A percentile compares a stretch with the other conserved stretches of the same genome.
Conservation (phyloP, 331 rosid genomes). For the Quercus phellos region DNA sequence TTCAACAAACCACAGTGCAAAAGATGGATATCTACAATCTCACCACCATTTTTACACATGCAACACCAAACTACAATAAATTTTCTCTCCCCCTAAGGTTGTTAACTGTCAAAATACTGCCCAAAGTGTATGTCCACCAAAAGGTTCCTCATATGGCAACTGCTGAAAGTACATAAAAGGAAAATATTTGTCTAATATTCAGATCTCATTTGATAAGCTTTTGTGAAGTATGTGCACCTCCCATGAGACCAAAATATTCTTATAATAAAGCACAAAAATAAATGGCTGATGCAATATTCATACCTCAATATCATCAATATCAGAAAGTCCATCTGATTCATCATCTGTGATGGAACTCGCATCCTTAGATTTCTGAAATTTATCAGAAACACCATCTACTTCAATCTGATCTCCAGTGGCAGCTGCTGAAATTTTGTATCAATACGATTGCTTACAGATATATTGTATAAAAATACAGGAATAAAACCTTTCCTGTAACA, state of each 20-base stretch:
- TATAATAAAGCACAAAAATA: neutral
- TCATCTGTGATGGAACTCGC: conserved; percentile 19
- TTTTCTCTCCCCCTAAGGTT: neutral
- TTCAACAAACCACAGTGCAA: neutral
- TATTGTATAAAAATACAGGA: neutral
- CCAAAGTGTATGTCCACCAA: neutral
- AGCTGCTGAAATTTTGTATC: conserved; percentile 23
- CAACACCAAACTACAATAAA: neutral
- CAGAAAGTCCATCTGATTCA: conserved; percentile 75
- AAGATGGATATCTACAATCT: neutral
- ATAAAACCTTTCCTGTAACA: neutral
- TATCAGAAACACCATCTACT: conserved; percentile 28
- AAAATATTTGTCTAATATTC: neutral
- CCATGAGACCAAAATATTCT: neutral
- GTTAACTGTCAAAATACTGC: neutral
- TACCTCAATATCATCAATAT: conserved; percentile 81
- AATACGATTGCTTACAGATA: neutral
- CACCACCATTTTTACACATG: neutral
- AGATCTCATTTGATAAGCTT: neutral
- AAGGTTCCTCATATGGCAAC: neutral
- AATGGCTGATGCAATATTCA: neutral
- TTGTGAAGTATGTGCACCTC: neutral
- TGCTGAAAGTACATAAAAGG: neutral
- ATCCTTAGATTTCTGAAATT: conserved; percentile 8
- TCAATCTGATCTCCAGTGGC: conserved; percentile 16